phyloP scores from a whole-genome alignment of 495 filamentous ascomycete genomes.

The Neurospora africana region DNA sequence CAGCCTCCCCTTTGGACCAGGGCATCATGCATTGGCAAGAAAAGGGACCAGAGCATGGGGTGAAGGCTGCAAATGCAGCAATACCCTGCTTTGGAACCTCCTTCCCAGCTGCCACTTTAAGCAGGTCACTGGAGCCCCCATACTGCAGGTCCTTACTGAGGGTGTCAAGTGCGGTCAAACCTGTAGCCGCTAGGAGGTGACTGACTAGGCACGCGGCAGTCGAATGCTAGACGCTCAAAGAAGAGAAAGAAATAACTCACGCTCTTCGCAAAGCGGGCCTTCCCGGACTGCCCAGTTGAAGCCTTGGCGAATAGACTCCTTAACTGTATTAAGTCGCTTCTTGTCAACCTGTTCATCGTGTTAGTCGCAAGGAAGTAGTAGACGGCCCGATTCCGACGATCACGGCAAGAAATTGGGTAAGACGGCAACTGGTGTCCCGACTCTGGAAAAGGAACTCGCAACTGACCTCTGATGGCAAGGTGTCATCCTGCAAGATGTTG shows the following conservation, averaged over 20 bases:
- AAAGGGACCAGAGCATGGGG: not conserved
- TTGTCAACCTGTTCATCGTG: conserved; percentile 58
- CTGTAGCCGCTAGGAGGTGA: not conserved
- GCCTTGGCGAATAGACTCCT: conserved; percentile 86
- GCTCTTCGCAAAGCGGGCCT: conserved; percentile 96
- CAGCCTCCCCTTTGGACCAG: not conserved
- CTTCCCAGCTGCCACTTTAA: conserved; percentile 4
- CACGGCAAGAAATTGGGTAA: not conserved
- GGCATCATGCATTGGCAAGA: not conserved
- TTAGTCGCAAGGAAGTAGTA: conserved; percentile 7
- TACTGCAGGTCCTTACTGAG: not conserved
- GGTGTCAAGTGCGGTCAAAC: not conserved
- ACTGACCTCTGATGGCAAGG: conserved; percentile 66
- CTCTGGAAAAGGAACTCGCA: conserved; percentile 13
- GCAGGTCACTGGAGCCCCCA: conserved; percentile 3
- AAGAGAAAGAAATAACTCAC: conserved; percentile 43
- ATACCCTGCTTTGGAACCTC: not conserved
- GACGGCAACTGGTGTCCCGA: not conserved
- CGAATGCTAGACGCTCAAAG: conserved; percentile 16
- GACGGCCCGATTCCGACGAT: conserved; percentile 8
- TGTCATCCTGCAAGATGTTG: conserved; percentile 96
- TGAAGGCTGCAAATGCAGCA: not conserved
- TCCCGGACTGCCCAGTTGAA: conserved; percentile 94
- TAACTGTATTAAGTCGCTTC: conserved; percentile 73
- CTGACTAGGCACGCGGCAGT: conserved; percentile 9